Conservation (phyloP, 148 eudicot genomes). For the Vaccinium darrowii region DNA sequence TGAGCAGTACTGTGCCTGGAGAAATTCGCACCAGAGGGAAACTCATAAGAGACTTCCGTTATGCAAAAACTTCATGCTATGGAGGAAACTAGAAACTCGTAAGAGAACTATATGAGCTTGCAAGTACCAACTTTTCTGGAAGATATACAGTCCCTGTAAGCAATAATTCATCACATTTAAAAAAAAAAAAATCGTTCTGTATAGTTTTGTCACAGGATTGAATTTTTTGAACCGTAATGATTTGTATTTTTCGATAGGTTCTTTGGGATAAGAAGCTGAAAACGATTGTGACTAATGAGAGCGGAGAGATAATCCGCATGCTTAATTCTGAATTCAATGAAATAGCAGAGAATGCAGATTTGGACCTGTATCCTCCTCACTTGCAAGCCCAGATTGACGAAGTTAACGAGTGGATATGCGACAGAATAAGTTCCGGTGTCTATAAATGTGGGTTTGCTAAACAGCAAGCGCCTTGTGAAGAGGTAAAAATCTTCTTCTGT, state of each 20-base stretch:
- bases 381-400: constrained; percentile 70
- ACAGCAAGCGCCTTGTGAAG: constrained; percentile 83
- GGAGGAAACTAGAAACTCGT: too few species aligned
- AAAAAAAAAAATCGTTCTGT: neutral
- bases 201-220: neutral
- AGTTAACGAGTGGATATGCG: constrained; percentile 58
- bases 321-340: constrained; percentile 80
- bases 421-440: constrained; percentile 77
- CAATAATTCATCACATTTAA: neutral
- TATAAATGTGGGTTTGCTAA: constrained; percentile 90
- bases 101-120: constrained; percentile 80
- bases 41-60: neutral
- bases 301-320: constrained; percentile 89
- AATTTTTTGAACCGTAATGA: neutral
- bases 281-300: constrained; percentile 89
- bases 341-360: constrained; percentile 57
- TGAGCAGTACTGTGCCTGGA: constrained; percentile 22
- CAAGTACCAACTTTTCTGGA: constrained; percentile 71
- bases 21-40: neutral
- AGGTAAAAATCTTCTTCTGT: constrained; percentile 35
- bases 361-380: constrained; percentile 78
- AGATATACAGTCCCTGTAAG: constrained; percentile 88
- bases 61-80: too few species aligned
- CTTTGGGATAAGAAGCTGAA: constrained; percentile 82
- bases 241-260: constrained; percentile 38